phyloP scores from a whole-genome alignment of 495 filamentous ascomycete genomes.

The Neurospora africana region DNA sequence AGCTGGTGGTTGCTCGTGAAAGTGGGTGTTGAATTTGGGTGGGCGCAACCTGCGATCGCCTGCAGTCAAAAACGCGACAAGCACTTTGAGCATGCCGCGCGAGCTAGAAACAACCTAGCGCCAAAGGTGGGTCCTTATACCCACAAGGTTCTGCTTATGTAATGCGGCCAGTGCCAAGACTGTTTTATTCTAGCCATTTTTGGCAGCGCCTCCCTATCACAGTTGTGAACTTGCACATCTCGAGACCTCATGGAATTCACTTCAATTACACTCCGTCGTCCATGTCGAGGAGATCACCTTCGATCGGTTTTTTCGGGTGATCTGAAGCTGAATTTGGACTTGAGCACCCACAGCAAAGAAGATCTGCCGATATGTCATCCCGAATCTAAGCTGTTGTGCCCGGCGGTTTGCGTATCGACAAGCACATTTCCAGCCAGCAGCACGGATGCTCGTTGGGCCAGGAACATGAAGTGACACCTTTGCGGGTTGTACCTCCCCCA shows the following conservation, averaged over 20 bases:
- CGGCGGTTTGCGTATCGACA: not conserved
- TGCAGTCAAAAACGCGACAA: slow-evolving; percentile 4
- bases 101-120: not conserved
- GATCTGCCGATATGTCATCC: no score
- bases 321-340: not conserved
- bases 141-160: not conserved
- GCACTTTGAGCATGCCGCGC: not conserved
- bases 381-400: no score
- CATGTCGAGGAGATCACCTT: not conserved
- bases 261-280: not conserved
- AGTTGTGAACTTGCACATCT: not conserved
- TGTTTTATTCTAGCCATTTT: not conserved
- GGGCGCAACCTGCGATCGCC: not conserved
- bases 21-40: not conserved
- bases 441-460: not conserved
- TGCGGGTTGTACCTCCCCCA: not conserved
- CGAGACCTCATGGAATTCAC: no score
- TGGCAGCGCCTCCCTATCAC: not conserved
- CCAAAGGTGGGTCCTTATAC: not conserved
- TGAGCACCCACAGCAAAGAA: no score
- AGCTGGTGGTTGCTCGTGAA: not conserved
- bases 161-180: not conserved
- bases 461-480: not conserved
- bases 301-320: not conserved
- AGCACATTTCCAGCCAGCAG: not conserved